A percentile compares a stretch with the other conserved stretches of the same genome.
phyloP scores from a whole-genome alignment of 192 early-diverging fungal species.

The Entomortierella parvispora region DNA sequence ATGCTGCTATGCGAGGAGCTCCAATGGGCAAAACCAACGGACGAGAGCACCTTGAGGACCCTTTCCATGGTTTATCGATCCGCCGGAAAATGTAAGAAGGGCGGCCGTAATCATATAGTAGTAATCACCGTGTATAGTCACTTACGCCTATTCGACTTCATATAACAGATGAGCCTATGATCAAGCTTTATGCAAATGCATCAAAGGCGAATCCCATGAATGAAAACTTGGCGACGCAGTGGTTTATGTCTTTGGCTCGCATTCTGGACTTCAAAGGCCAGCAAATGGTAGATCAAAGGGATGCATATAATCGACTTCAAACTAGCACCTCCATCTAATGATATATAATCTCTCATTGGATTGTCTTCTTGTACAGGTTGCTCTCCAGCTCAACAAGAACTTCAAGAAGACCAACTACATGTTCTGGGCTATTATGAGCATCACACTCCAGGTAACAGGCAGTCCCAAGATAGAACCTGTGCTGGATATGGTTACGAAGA shows the following conservation, averaged over 20 bases:
- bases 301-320: no score
- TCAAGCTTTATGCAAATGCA: slow-evolving; percentile 78
- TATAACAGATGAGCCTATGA: slow-evolving; percentile 69
- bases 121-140: no score
- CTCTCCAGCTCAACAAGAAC: slow-evolving; percentile 82
- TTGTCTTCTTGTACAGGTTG: slow-evolving; percentile 58
- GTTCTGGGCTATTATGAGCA: slow-evolving; percentile 87
- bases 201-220: slow-evolving; percentile 67
- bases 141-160: background rate
- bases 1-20: slow-evolving; percentile 70
- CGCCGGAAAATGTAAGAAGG: slow-evolving; percentile 59
- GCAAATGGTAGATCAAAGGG: slow-evolving; percentile 69
- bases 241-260: slow-evolving; percentile 87
- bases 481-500: background rate
- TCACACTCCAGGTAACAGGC: slow-evolving; percentile 85
- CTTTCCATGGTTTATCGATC: slow-evolving; percentile 66
- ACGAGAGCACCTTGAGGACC: slow-evolving; percentile 71
- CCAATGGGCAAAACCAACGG: slow-evolving; percentile 65
- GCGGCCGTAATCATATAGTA: background rate
- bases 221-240: slow-evolving; percentile 77
- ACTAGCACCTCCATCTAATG: no score
- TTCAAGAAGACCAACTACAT: slow-evolving; percentile 84
- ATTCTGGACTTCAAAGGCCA: slow-evolving; percentile 71
- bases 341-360: no score
- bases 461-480: slow-evolving; percentile 1